Percentiles rank a stretch among this genome's conserved stretches.
Conservation (phyloP, 2,329 filamentous ascomycete genomes). For the Anisogramma anomala region DNA sequence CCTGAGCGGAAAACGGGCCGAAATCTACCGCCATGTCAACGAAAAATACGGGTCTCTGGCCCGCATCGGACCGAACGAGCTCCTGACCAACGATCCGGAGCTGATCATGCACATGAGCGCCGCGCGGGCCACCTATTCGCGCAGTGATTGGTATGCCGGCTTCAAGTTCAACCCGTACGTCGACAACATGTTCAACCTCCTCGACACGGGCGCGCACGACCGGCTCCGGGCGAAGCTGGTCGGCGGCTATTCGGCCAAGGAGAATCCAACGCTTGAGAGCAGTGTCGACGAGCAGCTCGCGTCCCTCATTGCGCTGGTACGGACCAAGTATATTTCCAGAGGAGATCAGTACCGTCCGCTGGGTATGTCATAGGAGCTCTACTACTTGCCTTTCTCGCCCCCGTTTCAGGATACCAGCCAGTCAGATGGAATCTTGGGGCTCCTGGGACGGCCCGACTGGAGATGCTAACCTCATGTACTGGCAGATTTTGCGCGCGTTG, state of each 20-base stretch:
- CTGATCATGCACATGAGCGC: conserved; percentile 22
- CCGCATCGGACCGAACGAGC: conserved; percentile 26
- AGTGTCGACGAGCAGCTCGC: conserved; percentile 12
- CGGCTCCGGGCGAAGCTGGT: conserved; percentile 18
- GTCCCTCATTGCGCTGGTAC: neutral
- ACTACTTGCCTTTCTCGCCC: conserved; percentile 10
- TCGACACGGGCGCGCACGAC: conserved; percentile 20
- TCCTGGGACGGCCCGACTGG: neutral
- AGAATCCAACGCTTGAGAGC: conserved; percentile 19
- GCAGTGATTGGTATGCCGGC: conserved; percentile 9
- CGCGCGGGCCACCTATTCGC: conserved; percentile 21
- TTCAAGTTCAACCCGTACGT: conserved; percentile 7
- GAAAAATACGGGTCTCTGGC: conserved; percentile 20
- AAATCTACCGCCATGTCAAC: conserved; percentile 16
- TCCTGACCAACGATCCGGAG: conserved; percentile 25
- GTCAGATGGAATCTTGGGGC: neutral
- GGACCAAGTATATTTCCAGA: neutral
- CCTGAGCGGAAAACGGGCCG: conserved; percentile 17
- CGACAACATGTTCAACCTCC: conserved; percentile 4
- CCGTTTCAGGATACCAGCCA: neutral
- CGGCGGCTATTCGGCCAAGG: conserved; percentile 20
- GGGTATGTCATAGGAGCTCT: neutral
- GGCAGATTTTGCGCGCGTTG: conserved; percentile 30
- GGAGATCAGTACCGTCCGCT: neutral
- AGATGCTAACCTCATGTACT: neutral